phyloP scores from a whole-genome alignment of 805 yeast genomes.

The Saccharomycopsis sp. region DNA sequence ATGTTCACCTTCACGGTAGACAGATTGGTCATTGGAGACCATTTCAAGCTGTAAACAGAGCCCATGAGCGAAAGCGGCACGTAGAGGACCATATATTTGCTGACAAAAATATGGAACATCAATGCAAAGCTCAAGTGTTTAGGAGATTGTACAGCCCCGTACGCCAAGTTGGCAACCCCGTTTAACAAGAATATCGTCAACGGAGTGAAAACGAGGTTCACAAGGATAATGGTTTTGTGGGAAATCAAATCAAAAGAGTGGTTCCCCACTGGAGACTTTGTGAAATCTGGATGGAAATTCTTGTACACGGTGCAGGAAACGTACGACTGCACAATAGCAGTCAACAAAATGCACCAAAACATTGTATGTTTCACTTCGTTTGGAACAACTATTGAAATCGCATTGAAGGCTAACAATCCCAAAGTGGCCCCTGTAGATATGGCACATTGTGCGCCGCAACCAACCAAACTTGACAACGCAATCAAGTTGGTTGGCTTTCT shows the following conservation, averaged over 20 bases:
- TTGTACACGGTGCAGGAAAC: slow-evolving; percentile 15
- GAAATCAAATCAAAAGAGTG: background rate
- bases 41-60: slow-evolving; percentile 18
- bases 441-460: slow-evolving; percentile 13
- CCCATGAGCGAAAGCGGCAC: slow-evolving; percentile 15
- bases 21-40: background rate
- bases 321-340: slow-evolving; percentile 17
- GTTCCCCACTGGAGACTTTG: background rate
- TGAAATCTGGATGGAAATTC: slow-evolving; percentile 3
- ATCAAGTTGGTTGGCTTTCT: slow-evolving; percentile 9
- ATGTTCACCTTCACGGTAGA: slow-evolving; percentile 18
- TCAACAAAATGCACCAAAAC: slow-evolving; percentile 4
- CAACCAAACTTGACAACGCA: slow-evolving; percentile 10
- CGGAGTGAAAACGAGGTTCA: slow-evolving; percentile 24
- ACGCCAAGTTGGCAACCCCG: slow-evolving; percentile 20
- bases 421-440: background rate
- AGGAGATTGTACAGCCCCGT: slow-evolving; percentile 24
- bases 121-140: slow-evolving; percentile 15
- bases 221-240: slow-evolving; percentile 4
- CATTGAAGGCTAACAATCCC: slow-evolving; percentile 3
- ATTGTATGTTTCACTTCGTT: slow-evolving; percentile 9
- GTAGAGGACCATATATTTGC: slow-evolving; percentile 17
- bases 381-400: slow-evolving; percentile 8
- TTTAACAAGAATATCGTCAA: slow-evolving; percentile 13
- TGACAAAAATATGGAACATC: slow-evolving; percentile 4